Evolutionary conservation across 345 rosid genomes (phyloP).

Genomic region (Heritiera fomes): DNA sequence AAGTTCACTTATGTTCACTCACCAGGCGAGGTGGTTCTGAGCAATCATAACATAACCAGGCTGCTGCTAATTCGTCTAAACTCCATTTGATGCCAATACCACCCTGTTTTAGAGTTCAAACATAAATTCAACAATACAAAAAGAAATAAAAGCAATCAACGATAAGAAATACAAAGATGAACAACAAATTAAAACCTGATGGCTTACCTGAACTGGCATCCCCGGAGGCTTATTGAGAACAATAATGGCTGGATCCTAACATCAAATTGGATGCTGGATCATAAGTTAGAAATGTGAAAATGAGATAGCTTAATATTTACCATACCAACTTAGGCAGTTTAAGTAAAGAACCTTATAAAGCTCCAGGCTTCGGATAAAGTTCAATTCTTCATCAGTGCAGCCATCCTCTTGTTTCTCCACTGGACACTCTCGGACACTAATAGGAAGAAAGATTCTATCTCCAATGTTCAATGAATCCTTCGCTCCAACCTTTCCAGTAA

Average conservation of each 20-base stretch:
- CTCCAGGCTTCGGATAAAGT: slow-evolving; percentile 62
- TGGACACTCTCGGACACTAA: slow-evolving; percentile 44
- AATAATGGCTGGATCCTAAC: slow-evolving; percentile 74
- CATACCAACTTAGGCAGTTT: slow-evolving; percentile 10
- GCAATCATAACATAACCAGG: slow-evolving; percentile 62
- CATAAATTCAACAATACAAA: neutral
- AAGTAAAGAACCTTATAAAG: slow-evolving; percentile 66
- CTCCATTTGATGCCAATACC: slow-evolving; percentile 80
- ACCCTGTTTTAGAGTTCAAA: slow-evolving; percentile 51
- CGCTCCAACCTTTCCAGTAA: slow-evolving; percentile 67
- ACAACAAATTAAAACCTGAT: neutral
- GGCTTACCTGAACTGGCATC: slow-evolving; percentile 84
- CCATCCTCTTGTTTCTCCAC: slow-evolving; percentile 39
- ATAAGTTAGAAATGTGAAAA: slow-evolving; percentile 18
- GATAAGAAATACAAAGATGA: neutral
- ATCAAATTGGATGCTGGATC: slow-evolving; percentile 25
- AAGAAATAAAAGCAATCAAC: neutral
- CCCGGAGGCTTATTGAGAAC: slow-evolving; percentile 89
- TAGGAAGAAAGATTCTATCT: slow-evolving; percentile 77
- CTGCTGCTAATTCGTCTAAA: slow-evolving; percentile 75
- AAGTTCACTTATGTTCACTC: slow-evolving; percentile 33
- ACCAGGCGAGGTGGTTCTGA: slow-evolving; percentile 85
- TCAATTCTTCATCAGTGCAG: slow-evolving; percentile 61
- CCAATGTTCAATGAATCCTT: slow-evolving; percentile 71
- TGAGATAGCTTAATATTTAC: neutral